Percentiles rank a stretch among this genome's conserved stretches.
Conservation (phyloP, 2,329 filamentous ascomycete genomes). For the Colletotrichum tofieldiae region DNA sequence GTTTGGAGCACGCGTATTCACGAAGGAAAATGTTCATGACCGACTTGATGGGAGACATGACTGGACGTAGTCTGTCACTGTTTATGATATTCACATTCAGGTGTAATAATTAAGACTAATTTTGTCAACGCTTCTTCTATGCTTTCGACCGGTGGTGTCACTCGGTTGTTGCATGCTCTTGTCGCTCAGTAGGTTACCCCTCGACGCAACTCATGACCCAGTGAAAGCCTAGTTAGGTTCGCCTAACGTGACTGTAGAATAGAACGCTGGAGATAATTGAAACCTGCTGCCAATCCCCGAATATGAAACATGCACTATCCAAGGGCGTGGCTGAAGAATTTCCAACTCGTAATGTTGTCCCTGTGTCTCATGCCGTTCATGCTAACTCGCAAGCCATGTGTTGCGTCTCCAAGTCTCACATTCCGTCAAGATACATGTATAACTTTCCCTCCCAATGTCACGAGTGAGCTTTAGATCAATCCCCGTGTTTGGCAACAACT, state of each 20-base stretch:
- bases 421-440: not conserved
- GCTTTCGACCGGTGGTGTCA: not conserved
- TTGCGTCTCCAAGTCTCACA: not conserved
- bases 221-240: no score
- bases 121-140: not conserved
- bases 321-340: not conserved
- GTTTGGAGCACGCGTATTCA: conserved; percentile 12
- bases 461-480: not conserved
- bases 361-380: not conserved
- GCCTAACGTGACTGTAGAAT: not conserved
- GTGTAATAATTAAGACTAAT: conserved; percentile 42
- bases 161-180: no score
- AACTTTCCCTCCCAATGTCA: not conserved
- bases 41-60: conserved; percentile 1
- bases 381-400: not conserved
- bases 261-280: not conserved
- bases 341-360: no score
- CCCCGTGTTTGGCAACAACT: not conserved
- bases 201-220: no score
- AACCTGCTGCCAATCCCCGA: not conserved
- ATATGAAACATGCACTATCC: conserved; percentile 15
- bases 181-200: not conserved
- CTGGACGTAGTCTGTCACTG: not conserved
- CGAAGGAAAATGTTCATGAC: conserved; percentile 38
- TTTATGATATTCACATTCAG: conserved; percentile 32